A percentile compares a stretch with the other conserved stretches of the same genome.
These are phyloP conservation scores for Fusarium sulawesiense DNA, from an alignment of 2,329 filamentous ascomycete genomes.

Conservation along the genomic window DNA sequence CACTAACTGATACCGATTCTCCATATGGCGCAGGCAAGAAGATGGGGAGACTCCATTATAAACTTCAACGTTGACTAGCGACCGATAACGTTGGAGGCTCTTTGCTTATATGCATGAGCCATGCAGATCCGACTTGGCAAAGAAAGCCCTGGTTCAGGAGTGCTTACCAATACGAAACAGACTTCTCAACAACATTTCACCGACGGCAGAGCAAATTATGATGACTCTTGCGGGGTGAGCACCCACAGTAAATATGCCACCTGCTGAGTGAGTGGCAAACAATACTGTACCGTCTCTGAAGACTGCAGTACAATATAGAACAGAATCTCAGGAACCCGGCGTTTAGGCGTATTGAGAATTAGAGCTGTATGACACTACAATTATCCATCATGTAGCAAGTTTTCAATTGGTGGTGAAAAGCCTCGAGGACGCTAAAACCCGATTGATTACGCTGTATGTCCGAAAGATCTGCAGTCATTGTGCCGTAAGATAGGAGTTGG, in stretches of 20 bases:
- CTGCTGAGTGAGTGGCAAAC: neutral
- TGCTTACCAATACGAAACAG: constrained; percentile 25
- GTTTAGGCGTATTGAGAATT: neutral
- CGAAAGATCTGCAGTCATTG: constrained; percentile 13
- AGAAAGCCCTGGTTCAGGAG: neutral
- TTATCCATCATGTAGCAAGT: neutral
- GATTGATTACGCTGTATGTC: constrained; percentile 26
- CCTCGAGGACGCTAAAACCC: constrained; percentile 17
- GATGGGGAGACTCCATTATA: neutral
- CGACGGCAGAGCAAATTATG: constrained; percentile 3
- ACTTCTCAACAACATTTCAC: constrained; percentile 9
- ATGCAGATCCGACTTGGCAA: constrained; percentile 3
- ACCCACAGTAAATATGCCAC: constrained; percentile 6
- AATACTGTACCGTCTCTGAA: neutral
- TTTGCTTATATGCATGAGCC: constrained; percentile 17
- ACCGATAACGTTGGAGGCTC: constrained; percentile 23
- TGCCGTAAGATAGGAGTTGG: neutral
- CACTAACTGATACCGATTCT: neutral
- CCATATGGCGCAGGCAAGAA: neutral
- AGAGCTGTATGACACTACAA: neutral
- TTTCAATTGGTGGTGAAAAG: neutral
- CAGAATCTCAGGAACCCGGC: constrained; percentile 5
- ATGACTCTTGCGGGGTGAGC: constrained; percentile 9
- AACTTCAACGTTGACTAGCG: neutral
- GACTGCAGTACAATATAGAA: no score